phyloP scores from a whole-genome alignment of 2,329 filamentous ascomycete genomes.

The Diaporthe longicolla region DNA sequence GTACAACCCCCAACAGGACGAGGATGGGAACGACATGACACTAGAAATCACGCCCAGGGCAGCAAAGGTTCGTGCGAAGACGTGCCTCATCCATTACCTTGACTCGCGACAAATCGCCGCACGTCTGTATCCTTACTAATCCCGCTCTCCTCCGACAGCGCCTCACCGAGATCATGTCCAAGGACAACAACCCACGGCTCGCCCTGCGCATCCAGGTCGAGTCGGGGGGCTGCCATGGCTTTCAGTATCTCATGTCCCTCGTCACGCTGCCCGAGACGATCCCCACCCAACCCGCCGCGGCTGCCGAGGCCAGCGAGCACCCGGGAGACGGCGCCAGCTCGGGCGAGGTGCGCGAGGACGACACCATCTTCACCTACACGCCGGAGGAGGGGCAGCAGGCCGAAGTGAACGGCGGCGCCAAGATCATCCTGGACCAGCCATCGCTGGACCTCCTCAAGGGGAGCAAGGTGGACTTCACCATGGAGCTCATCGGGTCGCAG shows the following conservation, averaged over 20 bases:
- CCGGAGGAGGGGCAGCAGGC: conserved; percentile 58
- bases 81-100: neutral
- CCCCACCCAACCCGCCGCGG: conserved; percentile 42
- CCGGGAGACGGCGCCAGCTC: conserved; percentile 50
- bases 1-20: conserved; percentile 82
- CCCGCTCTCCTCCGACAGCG: conserved; percentile 61
- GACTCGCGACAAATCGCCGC: neutral
- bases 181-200: conserved; percentile 81
- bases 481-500: conserved; percentile 89
- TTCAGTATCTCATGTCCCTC: conserved; percentile 96
- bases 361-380: conserved; percentile 86
- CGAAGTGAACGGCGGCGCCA: conserved; percentile 64
- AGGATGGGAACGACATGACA: conserved; percentile 86
- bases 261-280: conserved; percentile 69
- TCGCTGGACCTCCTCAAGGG: conserved; percentile 91
- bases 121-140: conserved; percentile 11
- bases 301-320: conserved; percentile 38
- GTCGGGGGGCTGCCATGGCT: conserved; percentile 95
- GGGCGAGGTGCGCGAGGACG: conserved; percentile 74
- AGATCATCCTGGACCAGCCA: conserved; percentile 88
- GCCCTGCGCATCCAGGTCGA: conserved; percentile 94
- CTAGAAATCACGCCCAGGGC: conserved; percentile 89
- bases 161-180: conserved; percentile 81
- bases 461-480: conserved; percentile 96
- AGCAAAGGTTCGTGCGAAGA: conserved; percentile 71